Conservation (phyloP, 2,329 filamentous ascomycete genomes). For the Colletotrichum acutatum region DNA sequence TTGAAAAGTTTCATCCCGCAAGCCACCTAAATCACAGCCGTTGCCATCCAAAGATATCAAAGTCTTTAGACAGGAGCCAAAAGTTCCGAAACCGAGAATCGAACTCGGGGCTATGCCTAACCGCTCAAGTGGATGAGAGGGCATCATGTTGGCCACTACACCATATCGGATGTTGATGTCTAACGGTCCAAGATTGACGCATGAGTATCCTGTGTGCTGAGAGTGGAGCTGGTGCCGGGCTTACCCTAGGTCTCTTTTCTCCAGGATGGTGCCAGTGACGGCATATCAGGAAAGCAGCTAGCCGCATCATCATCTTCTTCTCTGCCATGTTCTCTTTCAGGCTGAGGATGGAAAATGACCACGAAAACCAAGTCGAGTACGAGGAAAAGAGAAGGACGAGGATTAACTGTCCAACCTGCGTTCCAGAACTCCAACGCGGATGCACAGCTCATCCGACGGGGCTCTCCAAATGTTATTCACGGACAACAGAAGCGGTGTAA, state of each 20-base stretch:
- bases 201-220: background rate
- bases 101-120: conserved; percentile 35
- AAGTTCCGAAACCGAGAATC: conserved; percentile 32
- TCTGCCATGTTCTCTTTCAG: too few species aligned
- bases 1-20: too few species aligned
- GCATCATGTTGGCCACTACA: conserved; percentile 36
- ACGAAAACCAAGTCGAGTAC: too few species aligned
- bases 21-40: too few species aligned
- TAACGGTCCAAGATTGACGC: accelerated
- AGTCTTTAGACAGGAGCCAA: background rate
- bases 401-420: too few species aligned
- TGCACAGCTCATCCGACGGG: too few species aligned
- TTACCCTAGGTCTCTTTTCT: background rate
- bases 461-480: too few species aligned
- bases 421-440: too few species aligned
- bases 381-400: too few species aligned
- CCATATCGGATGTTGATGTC: conserved; percentile 25
- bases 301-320: too few species aligned
- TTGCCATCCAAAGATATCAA: background rate
- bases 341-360: too few species aligned
- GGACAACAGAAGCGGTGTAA: too few species aligned
- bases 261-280: background rate
- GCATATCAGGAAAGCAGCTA: background rate
- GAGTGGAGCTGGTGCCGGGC: conserved; percentile 1
- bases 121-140: conserved; percentile 16